Percentiles rank a stretch among this genome's conserved stretches.
Conservation (phyloP, 2,329 filamentous ascomycete genomes). For the Coniochaeta prunicola region DNA sequence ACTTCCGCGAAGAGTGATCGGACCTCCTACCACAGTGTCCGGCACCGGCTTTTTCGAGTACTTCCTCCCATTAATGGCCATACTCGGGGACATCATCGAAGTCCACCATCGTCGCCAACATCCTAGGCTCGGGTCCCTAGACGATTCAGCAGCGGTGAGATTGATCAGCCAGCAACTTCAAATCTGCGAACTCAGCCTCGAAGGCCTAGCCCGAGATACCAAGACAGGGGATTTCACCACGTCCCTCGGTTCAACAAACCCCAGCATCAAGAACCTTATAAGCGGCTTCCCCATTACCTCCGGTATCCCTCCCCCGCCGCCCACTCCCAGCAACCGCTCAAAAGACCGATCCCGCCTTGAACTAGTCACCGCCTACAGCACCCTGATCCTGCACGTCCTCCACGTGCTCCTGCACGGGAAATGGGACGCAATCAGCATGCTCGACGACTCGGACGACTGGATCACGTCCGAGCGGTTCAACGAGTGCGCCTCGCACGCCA, state of each 20-base stretch:
- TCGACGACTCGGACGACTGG: slow-evolving; percentile 41
- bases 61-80: slow-evolving; percentile 40
- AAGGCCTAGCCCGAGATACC: slow-evolving; percentile 4
- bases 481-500: slow-evolving; percentile 37
- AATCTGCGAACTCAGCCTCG: slow-evolving; percentile 30
- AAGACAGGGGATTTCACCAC: slow-evolving; percentile 1
- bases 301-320: not conserved
- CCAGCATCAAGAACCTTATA: slow-evolving; percentile 16
- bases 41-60: slow-evolving; percentile 41
- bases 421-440: slow-evolving; percentile 41
- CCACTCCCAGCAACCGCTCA: not conserved
- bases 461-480: slow-evolving; percentile 37
- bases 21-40: slow-evolving; percentile 29
- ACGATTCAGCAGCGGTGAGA: slow-evolving; percentile 24
- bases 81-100: slow-evolving; percentile 41
- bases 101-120: slow-evolving; percentile 35
- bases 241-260: slow-evolving; percentile 2
- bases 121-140: slow-evolving; percentile 30
- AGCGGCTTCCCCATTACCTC: slow-evolving; percentile 6
- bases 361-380: slow-evolving; percentile 38
- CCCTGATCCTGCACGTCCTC: slow-evolving; percentile 38
- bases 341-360: slow-evolving; percentile 23
- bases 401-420: slow-evolving; percentile 40
- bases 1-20: slow-evolving; percentile 25
- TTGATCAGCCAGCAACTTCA: slow-evolving; percentile 28